Evolutionary conservation across 768 basidiomycete genomes (phyloP).

Genomic region (Russula abietina): DNA sequence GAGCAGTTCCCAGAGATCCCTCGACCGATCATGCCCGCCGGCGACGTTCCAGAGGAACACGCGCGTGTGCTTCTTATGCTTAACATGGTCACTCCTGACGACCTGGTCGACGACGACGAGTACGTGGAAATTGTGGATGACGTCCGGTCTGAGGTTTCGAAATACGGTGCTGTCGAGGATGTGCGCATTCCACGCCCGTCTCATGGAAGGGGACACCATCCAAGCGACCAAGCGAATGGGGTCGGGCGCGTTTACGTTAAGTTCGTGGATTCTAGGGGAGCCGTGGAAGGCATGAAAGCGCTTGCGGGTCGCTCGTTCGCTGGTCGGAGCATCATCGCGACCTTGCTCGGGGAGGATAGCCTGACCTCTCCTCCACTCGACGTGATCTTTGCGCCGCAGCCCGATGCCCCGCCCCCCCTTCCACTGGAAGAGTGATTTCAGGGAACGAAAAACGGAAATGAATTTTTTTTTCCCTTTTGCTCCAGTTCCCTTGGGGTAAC

Average conservation of each 20-base stretch:
- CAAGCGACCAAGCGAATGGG: conserved; percentile 75
- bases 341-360: conserved; percentile 75
- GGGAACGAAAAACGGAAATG: background rate
- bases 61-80: conserved; percentile 91
- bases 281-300: conserved; percentile 68
- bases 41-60: conserved; percentile 46
- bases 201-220: conserved; percentile 30
- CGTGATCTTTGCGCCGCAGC: conserved; percentile 79
- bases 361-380: conserved; percentile 78
- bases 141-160: conserved; percentile 82
- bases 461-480: background rate
- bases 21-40: conserved; percentile 82
- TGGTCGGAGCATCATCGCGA: conserved; percentile 82
- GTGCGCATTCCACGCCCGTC: conserved; percentile 84
- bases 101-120: conserved; percentile 83
- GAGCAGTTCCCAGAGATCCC: conserved; percentile 81
- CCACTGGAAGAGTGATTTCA: conserved; percentile 34
- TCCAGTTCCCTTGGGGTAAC: conserved; percentile 4
- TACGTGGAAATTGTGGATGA: conserved; percentile 94
- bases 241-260: conserved; percentile 96
- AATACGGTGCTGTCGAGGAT: conserved; percentile 77
- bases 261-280: conserved; percentile 57
- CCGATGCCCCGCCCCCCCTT: conserved; percentile 74
- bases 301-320: conserved; percentile 88
- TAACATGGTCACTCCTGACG: conserved; percentile 97